A percentile compares a stretch with the other conserved stretches of the same genome.
These are phyloP conservation scores for Cnidoscolus chayamansa DNA, from an alignment of 441 rosid species.

Conservation along the genomic window DNA sequence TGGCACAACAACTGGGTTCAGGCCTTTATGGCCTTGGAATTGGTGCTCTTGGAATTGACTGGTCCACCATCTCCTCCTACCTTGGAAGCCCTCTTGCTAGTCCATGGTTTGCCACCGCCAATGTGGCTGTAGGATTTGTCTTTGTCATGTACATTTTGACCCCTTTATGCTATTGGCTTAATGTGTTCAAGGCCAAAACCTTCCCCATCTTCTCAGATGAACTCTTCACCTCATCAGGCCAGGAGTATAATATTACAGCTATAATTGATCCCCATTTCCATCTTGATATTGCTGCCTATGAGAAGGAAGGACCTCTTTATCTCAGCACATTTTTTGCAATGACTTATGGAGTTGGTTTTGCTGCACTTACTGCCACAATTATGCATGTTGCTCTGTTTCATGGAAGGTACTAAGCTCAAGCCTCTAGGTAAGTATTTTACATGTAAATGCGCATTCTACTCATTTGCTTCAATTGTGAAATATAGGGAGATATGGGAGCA, in stretches of 20 bases:
- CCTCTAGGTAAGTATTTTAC: neutral
- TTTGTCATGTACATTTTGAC: slow-evolving; percentile 67
- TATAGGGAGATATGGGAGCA: slow-evolving; percentile 88
- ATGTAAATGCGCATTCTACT: neutral
- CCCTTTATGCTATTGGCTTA: slow-evolving; percentile 70
- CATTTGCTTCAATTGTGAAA: neutral
- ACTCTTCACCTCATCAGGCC: slow-evolving; percentile 65
- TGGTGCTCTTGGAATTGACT: slow-evolving; percentile 69
- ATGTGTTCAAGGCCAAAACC: slow-evolving; percentile 72
- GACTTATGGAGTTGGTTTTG: slow-evolving; percentile 89
- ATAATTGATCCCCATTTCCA: slow-evolving; percentile 71
- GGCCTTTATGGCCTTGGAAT: slow-evolving; percentile 87
- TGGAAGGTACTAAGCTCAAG: slow-evolving; percentile 51
- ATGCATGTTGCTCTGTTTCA: slow-evolving; percentile 82
- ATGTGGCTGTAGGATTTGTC: slow-evolving; percentile 73
- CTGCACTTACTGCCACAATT: slow-evolving; percentile 77
- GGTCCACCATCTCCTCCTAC: slow-evolving; percentile 90
- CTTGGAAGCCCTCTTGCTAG: slow-evolving; percentile 97
- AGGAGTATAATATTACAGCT: slow-evolving; percentile 62
- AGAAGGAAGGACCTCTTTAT: slow-evolving; percentile 75
- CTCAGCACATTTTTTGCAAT: slow-evolving; percentile 83
- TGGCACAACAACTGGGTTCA: slow-evolving; percentile 88
- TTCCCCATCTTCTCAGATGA: slow-evolving; percentile 77
- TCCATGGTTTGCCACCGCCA: slow-evolving; percentile 98
- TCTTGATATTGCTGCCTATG: slow-evolving; percentile 68